phyloP scores from a whole-genome alignment of 192 early-diverging fungal genomes.

The Phlyctochytrium arcticum region DNA sequence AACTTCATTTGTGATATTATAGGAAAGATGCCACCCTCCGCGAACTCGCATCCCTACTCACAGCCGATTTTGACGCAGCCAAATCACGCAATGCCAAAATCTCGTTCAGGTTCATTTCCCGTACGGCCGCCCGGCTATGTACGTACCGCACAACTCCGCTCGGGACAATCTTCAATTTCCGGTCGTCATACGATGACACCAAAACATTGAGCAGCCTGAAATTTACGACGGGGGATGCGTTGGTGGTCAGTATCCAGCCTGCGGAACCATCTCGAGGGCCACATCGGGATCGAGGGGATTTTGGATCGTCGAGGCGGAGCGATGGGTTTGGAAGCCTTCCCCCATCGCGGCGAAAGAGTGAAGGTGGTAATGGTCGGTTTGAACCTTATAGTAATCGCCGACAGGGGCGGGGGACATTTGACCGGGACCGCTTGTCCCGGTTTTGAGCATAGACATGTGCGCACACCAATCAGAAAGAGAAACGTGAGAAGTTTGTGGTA shows the following conservation, averaged over 20 bases:
- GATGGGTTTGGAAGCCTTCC: not conserved
- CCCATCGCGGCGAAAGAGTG: not conserved
- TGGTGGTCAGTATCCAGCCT: conserved; percentile 48
- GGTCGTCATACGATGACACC: conserved; percentile 31
- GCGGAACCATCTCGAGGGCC: conserved; percentile 1
- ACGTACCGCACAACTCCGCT: conserved; percentile 38
- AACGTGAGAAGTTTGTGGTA: no score
- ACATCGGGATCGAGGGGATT: not conserved
- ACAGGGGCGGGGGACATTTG: no score
- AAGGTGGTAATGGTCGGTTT: not conserved
- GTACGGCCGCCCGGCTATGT: conserved; percentile 30
- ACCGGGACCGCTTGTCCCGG: no score
- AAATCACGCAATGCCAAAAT: conserved; percentile 35
- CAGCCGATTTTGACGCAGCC: conserved; percentile 40
- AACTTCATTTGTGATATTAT: not conserved
- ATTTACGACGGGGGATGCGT: conserved; percentile 57
- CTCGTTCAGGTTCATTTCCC: conserved; percentile 47
- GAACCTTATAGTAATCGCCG: not conserved
- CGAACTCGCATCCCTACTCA: conserved; percentile 53
- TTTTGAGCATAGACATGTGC: no score
- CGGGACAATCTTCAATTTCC: conserved; percentile 35
- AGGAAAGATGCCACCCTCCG: conserved; percentile 62
- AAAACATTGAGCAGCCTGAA: conserved; percentile 48
- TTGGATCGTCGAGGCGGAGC: not conserved
- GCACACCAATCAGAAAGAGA: no score